phyloP scores from a whole-genome alignment of 208 protist species.

The Leishmania aethiopica region DNA sequence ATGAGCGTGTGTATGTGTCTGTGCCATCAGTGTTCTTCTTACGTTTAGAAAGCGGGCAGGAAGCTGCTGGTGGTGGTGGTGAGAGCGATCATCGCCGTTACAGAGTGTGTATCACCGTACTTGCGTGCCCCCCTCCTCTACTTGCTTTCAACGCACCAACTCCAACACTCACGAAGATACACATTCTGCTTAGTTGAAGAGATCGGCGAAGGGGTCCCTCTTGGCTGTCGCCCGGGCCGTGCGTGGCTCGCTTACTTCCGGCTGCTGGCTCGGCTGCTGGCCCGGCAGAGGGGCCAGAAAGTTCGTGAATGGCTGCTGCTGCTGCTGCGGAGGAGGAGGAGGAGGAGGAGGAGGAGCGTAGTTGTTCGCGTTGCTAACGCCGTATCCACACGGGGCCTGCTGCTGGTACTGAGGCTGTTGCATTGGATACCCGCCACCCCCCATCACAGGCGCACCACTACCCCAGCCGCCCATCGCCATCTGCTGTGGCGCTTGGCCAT shows the following conservation, averaged over 20 bases:
- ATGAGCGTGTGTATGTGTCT: not conserved
- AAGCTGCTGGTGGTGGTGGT: not conserved
- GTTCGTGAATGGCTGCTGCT: slow-evolving; percentile 38
- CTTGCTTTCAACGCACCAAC: not conserved
- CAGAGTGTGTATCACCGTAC: not conserved
- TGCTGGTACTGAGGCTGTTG: slow-evolving; percentile 26
- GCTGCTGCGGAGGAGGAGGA: not conserved
- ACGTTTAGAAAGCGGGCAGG: not conserved
- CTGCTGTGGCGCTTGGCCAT: slow-evolving; percentile 16
- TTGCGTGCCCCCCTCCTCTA: not conserved
- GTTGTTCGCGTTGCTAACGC: not conserved
- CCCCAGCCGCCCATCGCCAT: slow-evolving; percentile 22
- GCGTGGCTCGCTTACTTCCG: slow-evolving; percentile 9
- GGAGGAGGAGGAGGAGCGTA: not conserved
- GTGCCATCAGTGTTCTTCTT: not conserved
- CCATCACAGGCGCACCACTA: slow-evolving; percentile 20
- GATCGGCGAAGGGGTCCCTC: slow-evolving; percentile 78
- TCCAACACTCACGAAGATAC: not conserved
- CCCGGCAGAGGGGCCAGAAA: slow-evolving; percentile 53
- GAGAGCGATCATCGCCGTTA: not conserved
- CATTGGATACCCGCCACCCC: slow-evolving; percentile 22
- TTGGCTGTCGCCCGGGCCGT: slow-evolving; percentile 6
- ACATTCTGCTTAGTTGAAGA: slow-evolving; percentile 47
- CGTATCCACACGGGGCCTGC: not conserved
- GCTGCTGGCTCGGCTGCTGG: slow-evolving; percentile 24